A percentile compares a stretch with the other conserved stretches of the same genome.
These are phyloP conservation scores for Blastobotrys indianensis DNA, from an alignment of 1,139 yeast species.

Conservation along the genomic window DNA sequence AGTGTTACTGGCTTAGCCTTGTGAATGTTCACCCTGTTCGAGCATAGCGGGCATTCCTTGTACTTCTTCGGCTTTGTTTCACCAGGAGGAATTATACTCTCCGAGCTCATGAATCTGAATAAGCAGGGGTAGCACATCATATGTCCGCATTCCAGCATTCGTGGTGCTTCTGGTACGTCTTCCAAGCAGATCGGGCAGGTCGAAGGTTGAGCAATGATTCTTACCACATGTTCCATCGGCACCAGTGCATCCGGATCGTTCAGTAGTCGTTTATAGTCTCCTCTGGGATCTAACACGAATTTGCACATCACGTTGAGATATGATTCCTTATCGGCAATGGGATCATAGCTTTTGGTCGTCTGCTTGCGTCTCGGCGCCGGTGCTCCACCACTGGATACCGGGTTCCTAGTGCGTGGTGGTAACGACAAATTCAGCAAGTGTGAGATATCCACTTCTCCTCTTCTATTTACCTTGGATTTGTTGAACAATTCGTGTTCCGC, in stretches of 20 bases:
- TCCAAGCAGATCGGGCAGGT: conserved; percentile 88
- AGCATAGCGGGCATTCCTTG: conserved; percentile 84
- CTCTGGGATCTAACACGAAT: conserved; percentile 61
- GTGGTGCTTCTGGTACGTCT: conserved; percentile 81
- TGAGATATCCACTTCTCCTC: conserved; percentile 28
- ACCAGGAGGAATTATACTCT: conserved; percentile 30
- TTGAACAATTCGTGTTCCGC: conserved; percentile 26
- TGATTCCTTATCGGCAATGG: conserved; percentile 54
- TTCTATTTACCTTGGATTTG: conserved; percentile 16
- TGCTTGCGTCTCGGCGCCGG: background rate
- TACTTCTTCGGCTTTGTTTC: conserved; percentile 40
- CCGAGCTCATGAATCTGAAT: conserved; percentile 61
- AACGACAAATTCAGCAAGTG: conserved; percentile 28
- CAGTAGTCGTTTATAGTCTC: conserved; percentile 51
- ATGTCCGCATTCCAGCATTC: conserved; percentile 96
- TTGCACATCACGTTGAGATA: conserved; percentile 83
- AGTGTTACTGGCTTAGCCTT: conserved; percentile 65
- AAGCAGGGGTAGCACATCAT: conserved; percentile 80
- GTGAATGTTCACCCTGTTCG: conserved; percentile 52
- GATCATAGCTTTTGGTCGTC: background rate
- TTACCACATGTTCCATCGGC: conserved; percentile 52
- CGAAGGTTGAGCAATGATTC: conserved; percentile 71
- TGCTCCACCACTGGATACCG: background rate
- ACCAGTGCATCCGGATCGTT: conserved; percentile 73
- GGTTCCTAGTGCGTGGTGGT: conserved; percentile 1